A percentile compares a stretch with the other conserved stretches of the same genome.
Conservation (phyloP, 1,139 yeast genomes). For the Suhomyces terraborum region DNA sequence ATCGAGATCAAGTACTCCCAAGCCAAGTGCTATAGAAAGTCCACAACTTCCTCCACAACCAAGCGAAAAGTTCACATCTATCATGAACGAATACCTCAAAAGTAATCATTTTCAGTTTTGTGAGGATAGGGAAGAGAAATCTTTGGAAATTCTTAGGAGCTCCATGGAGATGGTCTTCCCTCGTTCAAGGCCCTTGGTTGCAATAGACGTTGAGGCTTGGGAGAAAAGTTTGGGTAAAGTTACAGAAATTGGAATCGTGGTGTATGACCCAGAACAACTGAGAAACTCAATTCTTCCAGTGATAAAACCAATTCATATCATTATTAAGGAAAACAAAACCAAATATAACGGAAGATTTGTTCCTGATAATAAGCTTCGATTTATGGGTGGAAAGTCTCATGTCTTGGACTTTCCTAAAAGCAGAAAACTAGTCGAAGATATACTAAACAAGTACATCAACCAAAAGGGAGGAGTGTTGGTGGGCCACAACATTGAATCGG, state of each 20-base stretch:
- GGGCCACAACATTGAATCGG: constrained; percentile 27
- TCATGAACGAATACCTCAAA: constrained; percentile 16
- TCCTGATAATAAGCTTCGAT: constrained; percentile 24
- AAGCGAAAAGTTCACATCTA: background rate
- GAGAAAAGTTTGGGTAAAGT: constrained; percentile 20
- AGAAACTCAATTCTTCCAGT: constrained; percentile 20
- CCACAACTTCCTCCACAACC: constrained; percentile 1
- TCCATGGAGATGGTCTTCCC: constrained; percentile 23
- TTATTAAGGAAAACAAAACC: constrained; percentile 21
- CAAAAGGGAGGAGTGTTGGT: constrained; percentile 22
- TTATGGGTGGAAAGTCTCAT: constrained; percentile 24
- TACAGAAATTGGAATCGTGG: constrained; percentile 27
- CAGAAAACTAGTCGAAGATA: constrained; percentile 13
- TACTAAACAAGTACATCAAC: constrained; percentile 20
- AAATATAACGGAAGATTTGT: constrained; percentile 22
- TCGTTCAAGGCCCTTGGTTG: constrained; percentile 24
- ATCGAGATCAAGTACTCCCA: background rate
- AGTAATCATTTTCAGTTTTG: constrained; percentile 9
- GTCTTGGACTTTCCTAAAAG: constrained; percentile 18
- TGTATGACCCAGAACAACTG: constrained; percentile 25
- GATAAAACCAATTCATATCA: constrained; percentile 23
- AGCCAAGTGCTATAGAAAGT: background rate
- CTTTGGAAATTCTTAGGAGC: constrained; percentile 6
- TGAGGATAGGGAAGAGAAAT: constrained; percentile 2
- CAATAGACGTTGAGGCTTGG: constrained; percentile 29